phyloP scores from a whole-genome alignment of 2,329 filamentous ascomycete species.

The Colletotrichum scovillei region DNA sequence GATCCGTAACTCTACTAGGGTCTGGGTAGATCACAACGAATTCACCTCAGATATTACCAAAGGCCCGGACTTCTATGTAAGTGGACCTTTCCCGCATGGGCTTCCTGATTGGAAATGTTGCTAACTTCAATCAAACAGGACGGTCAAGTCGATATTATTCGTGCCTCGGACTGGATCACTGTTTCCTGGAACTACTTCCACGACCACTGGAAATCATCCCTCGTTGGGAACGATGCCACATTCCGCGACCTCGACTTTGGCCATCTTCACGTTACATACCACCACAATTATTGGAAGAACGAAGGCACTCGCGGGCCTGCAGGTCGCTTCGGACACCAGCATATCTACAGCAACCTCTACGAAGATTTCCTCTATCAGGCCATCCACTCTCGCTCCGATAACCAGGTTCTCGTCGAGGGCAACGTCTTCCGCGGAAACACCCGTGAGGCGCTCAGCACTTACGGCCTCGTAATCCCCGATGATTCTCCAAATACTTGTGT shows the following conservation, averaged over 20 bases:
- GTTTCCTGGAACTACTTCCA: slow-evolving; percentile 62
- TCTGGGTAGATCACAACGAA: slow-evolving; percentile 62
- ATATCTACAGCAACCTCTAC: slow-evolving; percentile 62
- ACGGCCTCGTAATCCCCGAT: slow-evolving; percentile 65
- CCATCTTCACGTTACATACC: slow-evolving; percentile 59
- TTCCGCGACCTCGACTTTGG: slow-evolving; percentile 54
- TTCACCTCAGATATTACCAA: slow-evolving; percentile 53
- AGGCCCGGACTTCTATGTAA: slow-evolving; percentile 51
- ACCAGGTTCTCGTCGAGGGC: slow-evolving; percentile 60
- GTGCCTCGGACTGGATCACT: slow-evolving; percentile 57
- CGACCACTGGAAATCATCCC: slow-evolving; percentile 56
- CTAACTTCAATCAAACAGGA: slow-evolving; percentile 43
- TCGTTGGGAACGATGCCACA: slow-evolving; percentile 53
- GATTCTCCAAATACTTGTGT: slow-evolving; percentile 65
- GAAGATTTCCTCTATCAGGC: slow-evolving; percentile 59
- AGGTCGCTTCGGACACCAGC: slow-evolving; percentile 60
- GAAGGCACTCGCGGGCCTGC: slow-evolving; percentile 59
- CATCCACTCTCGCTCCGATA: slow-evolving; percentile 60
- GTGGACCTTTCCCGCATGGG: not conserved
- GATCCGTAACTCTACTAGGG: slow-evolving; percentile 55
- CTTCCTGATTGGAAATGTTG: not conserved
- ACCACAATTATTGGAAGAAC: slow-evolving; percentile 61
- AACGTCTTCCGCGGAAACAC: slow-evolving; percentile 61
- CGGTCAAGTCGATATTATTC: slow-evolving; percentile 58
- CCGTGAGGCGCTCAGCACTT: slow-evolving; percentile 61